Base-by-base conservation (phyloP, 495 filamentous ascomycete genomes). In the Neurospora sp. region DNA sequence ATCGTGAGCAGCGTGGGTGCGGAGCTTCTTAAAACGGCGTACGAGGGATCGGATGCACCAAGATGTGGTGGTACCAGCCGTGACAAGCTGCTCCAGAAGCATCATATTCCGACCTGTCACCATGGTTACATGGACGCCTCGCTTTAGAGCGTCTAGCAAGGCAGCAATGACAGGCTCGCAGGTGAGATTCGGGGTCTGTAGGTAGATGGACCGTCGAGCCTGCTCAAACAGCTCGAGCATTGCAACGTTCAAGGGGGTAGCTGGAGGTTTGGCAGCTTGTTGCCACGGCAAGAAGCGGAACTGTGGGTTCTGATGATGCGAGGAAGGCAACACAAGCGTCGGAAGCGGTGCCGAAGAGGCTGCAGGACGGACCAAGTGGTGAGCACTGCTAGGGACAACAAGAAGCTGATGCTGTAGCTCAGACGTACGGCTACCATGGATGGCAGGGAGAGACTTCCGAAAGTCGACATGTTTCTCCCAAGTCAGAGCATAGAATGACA, bases 161-260 rank as follows among this genome's bases (percentile, higher is more conserved):
- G 86, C 86, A 5, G 81, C 76, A 1, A 91, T 78, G 18, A 91
- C 85, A 1, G 89, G 84, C 35, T 80, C 75, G 12, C 85, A 88
- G 4, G 91, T 94, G 4, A 93, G 75, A 71, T 94, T 94, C 0
- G 92, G 92, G 1, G 91, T 92, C 75, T 92, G 89, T 18, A 93
- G 81, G 74, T 87, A 89, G 69, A 94, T 88, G 5, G 77, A 82
- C 40, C 72, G 77, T 44, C 80, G 78, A 3, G 91, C 88, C 31
- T 79, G 82, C 18, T 80, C 77, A 42, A 92, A 75, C 5, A 89
- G 81, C 2, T 82, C 80, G 0, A 92, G 79, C 27, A 92, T 73
- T 69, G 90, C 89, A 22, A 79, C 78, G 73, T 93, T 94, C 68
- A 92, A 86, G 2, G 92, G 91, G 12, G 91, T 93, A 35, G 79